phyloP scores from a whole-genome alignment of 1,284 basidiomycete genomes.

The Fomes fomentarius region DNA sequence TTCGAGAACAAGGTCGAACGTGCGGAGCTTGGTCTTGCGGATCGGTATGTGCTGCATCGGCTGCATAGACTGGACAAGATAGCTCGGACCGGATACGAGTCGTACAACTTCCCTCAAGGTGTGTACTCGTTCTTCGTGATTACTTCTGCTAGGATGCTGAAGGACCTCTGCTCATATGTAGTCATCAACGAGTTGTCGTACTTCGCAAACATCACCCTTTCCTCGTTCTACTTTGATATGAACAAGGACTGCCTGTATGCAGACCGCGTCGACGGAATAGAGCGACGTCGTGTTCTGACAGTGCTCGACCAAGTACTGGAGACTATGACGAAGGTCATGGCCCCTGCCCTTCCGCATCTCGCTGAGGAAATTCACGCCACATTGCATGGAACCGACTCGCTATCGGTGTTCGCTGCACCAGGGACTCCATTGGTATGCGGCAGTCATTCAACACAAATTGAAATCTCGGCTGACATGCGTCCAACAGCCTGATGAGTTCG shows the following conservation, averaged over 20 bases:
- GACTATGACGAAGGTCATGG: constrained; percentile 75
- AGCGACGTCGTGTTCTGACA: constrained; percentile 69
- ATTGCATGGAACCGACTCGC: constrained; percentile 34
- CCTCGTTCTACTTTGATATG: constrained; percentile 90
- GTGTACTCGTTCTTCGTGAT: constrained; percentile 15
- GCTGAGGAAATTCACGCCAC: constrained; percentile 86
- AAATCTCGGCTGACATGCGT: background rate
- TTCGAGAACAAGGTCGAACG: constrained; percentile 40
- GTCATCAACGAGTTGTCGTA: constrained; percentile 64
- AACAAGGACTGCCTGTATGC: constrained; percentile 93
- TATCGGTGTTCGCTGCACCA: constrained; percentile 63
- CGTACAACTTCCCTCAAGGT: constrained; percentile 89
- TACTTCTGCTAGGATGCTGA: background rate
- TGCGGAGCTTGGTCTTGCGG: constrained; percentile 68
- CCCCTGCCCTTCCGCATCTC: constrained; percentile 90
- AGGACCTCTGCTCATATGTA: constrained; percentile 31
- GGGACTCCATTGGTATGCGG: constrained; percentile 62
- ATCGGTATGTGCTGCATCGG: constrained; percentile 87
- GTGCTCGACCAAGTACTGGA: constrained; percentile 77
- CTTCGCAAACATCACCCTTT: constrained; percentile 73
- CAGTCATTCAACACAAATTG: too few species aligned
- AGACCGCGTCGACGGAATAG: constrained; percentile 51
- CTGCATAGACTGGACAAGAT: constrained; percentile 72
- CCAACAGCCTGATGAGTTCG: constrained; percentile 49
- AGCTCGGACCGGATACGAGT: constrained; percentile 70